Evolutionary conservation across 768 basidiomycete genomes (phyloP), one percentile per base, ranked within the genome.

Genomic region (Epithele typhae): DNA sequence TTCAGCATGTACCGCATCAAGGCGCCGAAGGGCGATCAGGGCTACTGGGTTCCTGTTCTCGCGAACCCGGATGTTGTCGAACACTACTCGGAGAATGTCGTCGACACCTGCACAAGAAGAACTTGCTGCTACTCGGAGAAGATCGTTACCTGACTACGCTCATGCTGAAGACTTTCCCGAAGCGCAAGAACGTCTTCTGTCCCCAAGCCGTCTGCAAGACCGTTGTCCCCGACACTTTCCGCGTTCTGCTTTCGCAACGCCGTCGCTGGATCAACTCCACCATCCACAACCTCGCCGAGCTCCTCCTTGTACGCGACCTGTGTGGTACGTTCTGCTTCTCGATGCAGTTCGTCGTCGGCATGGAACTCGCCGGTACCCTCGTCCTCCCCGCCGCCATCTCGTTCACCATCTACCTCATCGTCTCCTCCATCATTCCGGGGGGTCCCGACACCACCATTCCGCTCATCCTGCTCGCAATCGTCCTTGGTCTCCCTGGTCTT

Each of bases 1-100:
- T 99, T 99, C 79, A 91, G 86, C 56, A 98, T 97, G 95, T 98
- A 98, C 71, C 84, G 96, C 55, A 93, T 97, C 81, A 99, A 98
- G 71, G 89, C 94, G 14, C 94, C 94, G n/a, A 99, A 98, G 68
- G 93, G 92, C 38, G 84, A 87, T 49, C 79, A 79, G 38, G 94
- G 93, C 14, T 98, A 92, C 68, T 99, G 95, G 94, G 96, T 99
- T 2, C 96, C 96, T 21, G 90, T 99, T 57, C 77, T 99, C 46
- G 95, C 95, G 55, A 98, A 98, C 64, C 96, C 96, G 10, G 96
- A 99, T 63, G 92, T 99, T 58, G 91, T 96, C 50, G 92, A 96
- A 62, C 95, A 96, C 65, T 99, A 98, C 63, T 97, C 95, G 37
- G 96, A 99, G 68, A 99, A 99, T 72, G 88, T 98, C 52, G 95